Percentiles rank a stretch among this genome's conserved stretches.
Evolutionary conservation across 176 grass and related monocot species (phyloP).

Genomic region (Saccharum spontaneum): DNA sequence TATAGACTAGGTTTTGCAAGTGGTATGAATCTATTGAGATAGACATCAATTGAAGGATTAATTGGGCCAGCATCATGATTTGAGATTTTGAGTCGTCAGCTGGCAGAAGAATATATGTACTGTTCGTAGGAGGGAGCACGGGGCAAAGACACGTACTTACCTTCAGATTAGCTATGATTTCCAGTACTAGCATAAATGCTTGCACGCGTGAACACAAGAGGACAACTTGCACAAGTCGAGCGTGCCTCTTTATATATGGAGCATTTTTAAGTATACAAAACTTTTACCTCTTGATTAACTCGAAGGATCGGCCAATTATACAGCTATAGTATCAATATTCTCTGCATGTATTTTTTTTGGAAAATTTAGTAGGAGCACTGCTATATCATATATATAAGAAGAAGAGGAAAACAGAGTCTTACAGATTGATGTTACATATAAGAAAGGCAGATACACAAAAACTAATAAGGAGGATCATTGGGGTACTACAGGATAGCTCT

Average conservation of each 20-base stretch:
- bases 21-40: not conserved
- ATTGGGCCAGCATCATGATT: conserved; percentile 17
- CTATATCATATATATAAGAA: too few relatives aligned
- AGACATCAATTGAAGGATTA: conserved; percentile 1
- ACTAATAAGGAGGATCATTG: too few relatives aligned
- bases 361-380: too few relatives aligned
- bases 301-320: too few relatives aligned
- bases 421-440: too few relatives aligned
- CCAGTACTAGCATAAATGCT: not conserved
- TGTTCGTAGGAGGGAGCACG: not conserved
- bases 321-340: too few relatives aligned
- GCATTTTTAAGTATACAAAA: not conserved
- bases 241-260: not conserved
- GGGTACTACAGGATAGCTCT: too few relatives aligned
- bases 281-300: not conserved
- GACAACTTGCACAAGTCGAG: not conserved
- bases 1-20: not conserved
- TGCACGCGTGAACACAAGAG: not conserved
- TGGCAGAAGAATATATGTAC: not conserved
- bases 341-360: too few relatives aligned
- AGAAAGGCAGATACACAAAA: too few relatives aligned
- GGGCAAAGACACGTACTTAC: not conserved
- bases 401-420: too few relatives aligned
- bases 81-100: not conserved
- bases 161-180: not conserved